Conservation (phyloP, 179 eudicot genomes). For the Spinacia oleracea region DNA sequence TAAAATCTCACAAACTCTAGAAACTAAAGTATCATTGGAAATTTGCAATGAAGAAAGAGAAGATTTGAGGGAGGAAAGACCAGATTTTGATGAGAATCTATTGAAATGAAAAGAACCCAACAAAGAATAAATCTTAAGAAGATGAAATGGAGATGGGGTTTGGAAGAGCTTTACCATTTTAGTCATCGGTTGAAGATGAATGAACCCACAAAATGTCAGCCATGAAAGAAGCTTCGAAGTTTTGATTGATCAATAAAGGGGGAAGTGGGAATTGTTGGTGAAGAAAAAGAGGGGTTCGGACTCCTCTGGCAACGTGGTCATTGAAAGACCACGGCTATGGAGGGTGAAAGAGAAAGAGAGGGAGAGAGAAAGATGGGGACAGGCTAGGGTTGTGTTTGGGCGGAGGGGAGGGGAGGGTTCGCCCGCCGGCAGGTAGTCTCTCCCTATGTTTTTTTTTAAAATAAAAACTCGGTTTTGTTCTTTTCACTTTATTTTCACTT, state of each 20-base stretch:
- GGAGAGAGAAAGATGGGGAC: not conserved
- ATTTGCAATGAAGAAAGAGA: conserved; percentile 1
- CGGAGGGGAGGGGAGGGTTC: not conserved
- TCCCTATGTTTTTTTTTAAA: not conserved
- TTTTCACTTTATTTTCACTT: too few relatives aligned
- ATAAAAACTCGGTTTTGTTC: too few relatives aligned
- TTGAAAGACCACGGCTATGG: conserved; percentile 15
- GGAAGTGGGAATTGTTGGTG: not conserved
- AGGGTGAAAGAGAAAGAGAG: not conserved
- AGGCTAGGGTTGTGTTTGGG: not conserved
- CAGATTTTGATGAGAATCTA: conserved; percentile 42
- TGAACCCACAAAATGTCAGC: not conserved
- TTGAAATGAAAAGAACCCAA: conserved; percentile 31
- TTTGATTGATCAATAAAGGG: not conserved
- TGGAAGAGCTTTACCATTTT: conserved; percentile 54
- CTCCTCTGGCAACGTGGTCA: conserved; percentile 8
- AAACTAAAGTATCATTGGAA: conserved; percentile 30
- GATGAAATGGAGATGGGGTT: conserved; percentile 27
- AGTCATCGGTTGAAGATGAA: not conserved
- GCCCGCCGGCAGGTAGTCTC: not conserved
- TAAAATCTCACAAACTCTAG: conserved; percentile 44
- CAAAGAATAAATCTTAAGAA: conserved; percentile 17
- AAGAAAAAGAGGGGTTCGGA: not conserved
- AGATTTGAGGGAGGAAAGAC: conserved; percentile 24
- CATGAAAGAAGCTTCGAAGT: not conserved